phyloP scores from a whole-genome alignment of 768 basidiomycete species.

The Asterophora parasitica region DNA sequence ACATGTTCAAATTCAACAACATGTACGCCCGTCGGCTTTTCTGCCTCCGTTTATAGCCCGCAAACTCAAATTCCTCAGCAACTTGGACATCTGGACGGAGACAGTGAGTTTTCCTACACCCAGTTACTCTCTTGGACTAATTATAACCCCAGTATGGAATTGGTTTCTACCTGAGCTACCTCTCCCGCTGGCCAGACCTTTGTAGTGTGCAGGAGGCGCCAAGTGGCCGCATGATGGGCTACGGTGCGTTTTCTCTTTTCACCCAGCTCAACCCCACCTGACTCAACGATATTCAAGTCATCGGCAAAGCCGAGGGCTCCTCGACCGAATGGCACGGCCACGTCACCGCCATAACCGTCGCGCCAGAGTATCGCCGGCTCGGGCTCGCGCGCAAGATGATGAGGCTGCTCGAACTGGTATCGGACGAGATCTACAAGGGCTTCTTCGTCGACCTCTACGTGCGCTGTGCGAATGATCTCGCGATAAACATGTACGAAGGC shows the following conservation, averaged over 20 bases:
- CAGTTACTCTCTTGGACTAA: not conserved
- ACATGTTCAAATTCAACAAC: constrained; percentile 92
- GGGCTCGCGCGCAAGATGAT: constrained; percentile 86
- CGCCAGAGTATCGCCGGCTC: constrained; percentile 88
- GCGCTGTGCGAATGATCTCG: constrained; percentile 78
- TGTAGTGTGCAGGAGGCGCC: constrained; percentile 82
- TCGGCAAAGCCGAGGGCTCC: constrained; percentile 88
- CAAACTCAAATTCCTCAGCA: constrained; percentile 40
- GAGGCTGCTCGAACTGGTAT: constrained; percentile 78
- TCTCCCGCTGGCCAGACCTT: constrained; percentile 88
- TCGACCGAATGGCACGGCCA: constrained; percentile 86
- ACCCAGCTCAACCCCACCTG: constrained; percentile 1
- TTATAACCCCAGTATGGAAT: constrained; percentile 64
- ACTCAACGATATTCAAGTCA: constrained; percentile 38
- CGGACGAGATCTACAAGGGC: constrained; percentile 73
- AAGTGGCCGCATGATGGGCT: constrained; percentile 84
- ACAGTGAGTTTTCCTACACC: constrained; percentile 55
- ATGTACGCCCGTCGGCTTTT: constrained; percentile 46
- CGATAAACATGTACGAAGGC: constrained; percentile 88
- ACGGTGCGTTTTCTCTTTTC: constrained; percentile 54
- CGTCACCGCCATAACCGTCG: constrained; percentile 91
- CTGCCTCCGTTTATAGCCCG: constrained; percentile 3
- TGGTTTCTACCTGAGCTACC: constrained; percentile 84
- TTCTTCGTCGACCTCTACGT: constrained; percentile 97
- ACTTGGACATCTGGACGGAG: constrained; percentile 96